Percentiles rank a stretch among this genome's conserved stretches.
phyloP scores from a whole-genome alignment of 73 alveolate genomes.

The Durusdinium trenchii region DNA sequence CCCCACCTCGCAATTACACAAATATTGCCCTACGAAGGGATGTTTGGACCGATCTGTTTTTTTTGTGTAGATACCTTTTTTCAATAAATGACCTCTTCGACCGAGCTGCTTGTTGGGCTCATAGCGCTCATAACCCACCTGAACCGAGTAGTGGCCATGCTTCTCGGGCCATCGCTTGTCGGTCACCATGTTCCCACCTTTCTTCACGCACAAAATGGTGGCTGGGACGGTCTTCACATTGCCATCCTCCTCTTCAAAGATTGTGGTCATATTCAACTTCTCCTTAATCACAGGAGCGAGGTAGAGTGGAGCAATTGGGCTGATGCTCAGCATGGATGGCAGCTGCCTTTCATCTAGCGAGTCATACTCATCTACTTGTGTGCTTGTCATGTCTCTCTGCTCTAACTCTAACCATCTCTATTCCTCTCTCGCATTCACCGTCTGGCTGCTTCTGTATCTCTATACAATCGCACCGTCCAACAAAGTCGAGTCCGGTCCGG shows the following conservation, averaged over 20 bases:
- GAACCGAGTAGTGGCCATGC: constrained; percentile 83
- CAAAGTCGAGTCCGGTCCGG: too few species aligned
- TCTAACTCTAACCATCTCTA: too few species aligned
- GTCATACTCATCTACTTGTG: too few species aligned
- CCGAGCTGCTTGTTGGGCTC: constrained; percentile 34
- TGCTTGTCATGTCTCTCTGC: too few species aligned
- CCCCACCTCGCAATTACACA: not conserved
- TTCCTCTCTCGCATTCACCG: too few species aligned
- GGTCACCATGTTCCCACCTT: constrained; percentile 81
- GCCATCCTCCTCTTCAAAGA: constrained; percentile 74
- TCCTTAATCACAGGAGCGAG: too few species aligned
- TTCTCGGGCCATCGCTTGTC: constrained; percentile 87
- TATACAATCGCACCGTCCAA: too few species aligned
- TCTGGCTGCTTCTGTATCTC: too few species aligned
- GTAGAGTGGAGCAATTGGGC: too few species aligned
- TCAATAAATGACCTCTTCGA: not conserved
- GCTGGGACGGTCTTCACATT: constrained; percentile 77
- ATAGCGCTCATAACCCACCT: constrained; percentile 84
- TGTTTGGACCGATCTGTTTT: not conserved
- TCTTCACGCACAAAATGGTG: constrained; percentile 41
- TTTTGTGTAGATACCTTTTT: not conserved
- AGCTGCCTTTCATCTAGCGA: too few species aligned
- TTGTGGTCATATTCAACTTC: constrained; percentile 78
- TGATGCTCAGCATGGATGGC: too few species aligned
- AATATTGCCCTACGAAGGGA: not conserved